phyloP scores from a whole-genome alignment of 768 basidiomycete species.

The Leccinum ochraceum region DNA sequence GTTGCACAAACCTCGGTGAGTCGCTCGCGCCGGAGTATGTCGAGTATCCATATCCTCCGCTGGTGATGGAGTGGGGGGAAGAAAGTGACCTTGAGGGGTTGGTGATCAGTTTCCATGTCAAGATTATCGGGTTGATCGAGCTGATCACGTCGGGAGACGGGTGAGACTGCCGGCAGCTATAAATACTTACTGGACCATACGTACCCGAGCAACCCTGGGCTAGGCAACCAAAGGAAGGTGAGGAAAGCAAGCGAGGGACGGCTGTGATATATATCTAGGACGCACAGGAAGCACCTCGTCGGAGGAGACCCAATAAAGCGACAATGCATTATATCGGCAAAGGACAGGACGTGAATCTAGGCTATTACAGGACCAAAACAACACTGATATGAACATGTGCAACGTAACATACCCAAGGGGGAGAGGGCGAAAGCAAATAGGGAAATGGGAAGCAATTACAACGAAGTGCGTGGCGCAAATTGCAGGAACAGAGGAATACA shows the following conservation, averaged over 20 bases:
- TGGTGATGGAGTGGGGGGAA: constrained; percentile 68
- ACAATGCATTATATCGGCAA: constrained; percentile 1
- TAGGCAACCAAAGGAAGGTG: neutral
- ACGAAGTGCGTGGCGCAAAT: neutral
- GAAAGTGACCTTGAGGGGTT: constrained; percentile 55
- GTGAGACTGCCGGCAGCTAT: neutral
- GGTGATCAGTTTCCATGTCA: constrained; percentile 21
- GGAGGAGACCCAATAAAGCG: constrained; percentile 25
- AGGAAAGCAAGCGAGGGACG: neutral
- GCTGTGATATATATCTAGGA: constrained; percentile 6
- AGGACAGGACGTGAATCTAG: constrained; percentile 1
- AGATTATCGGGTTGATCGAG: constrained; percentile 3
- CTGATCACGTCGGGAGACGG: constrained; percentile 2
- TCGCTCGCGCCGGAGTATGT: constrained; percentile 56
- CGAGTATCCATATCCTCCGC: constrained; percentile 70
- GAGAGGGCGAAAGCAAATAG: neutral
- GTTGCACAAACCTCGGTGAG: constrained; percentile 48
- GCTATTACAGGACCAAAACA: constrained; percentile 19
- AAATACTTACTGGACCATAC: neutral
- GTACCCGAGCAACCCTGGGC: neutral
- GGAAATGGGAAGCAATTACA: constrained; percentile 10
- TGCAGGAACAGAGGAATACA: constrained; percentile 7
- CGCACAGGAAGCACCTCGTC: constrained; percentile 16
- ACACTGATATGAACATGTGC: constrained; percentile 10
- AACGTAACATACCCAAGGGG: neutral